phyloP scores from a whole-genome alignment of 2,329 filamentous ascomycete genomes.

The Colletotrichum lini region DNA sequence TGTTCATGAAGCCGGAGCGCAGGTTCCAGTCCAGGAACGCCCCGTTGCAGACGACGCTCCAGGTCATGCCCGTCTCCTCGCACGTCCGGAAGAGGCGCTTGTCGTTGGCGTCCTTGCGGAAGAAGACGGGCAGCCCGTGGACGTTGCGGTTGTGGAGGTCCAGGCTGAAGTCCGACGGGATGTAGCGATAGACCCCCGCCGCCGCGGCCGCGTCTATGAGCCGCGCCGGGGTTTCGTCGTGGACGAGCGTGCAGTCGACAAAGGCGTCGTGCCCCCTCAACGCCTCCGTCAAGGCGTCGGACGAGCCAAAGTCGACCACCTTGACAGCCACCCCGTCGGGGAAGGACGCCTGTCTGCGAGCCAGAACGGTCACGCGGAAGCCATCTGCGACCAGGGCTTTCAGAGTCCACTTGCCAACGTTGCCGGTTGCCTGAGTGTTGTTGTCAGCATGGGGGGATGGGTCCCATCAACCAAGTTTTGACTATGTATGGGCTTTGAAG shows the following conservation, averaged over 20 bases:
- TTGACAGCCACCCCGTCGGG: constrained; percentile 57
- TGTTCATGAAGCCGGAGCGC: constrained; percentile 43
- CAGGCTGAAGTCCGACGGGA: constrained; percentile 71
- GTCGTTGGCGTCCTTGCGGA: constrained; percentile 41
- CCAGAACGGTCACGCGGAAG: constrained; percentile 67
- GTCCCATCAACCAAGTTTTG: no score
- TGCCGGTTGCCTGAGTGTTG: constrained; percentile 48
- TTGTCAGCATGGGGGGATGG: no score
- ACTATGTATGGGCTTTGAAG: background rate
- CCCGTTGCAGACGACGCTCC: constrained; percentile 48
- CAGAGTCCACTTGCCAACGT: constrained; percentile 52
- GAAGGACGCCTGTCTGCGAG: constrained; percentile 53
- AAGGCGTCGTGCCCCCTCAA: constrained; percentile 71
- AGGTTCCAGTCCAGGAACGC: constrained; percentile 50
- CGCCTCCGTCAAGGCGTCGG: constrained; percentile 62
- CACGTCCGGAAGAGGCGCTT: constrained; percentile 23
- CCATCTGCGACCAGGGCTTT: constrained; percentile 48
- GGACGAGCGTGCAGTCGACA: constrained; percentile 53
- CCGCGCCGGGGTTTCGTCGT: constrained; percentile 58
- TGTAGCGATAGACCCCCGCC: constrained; percentile 72
- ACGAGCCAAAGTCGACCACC: constrained; percentile 62
- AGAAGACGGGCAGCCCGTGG: constrained; percentile 42
- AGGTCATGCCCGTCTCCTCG: constrained; percentile 43
- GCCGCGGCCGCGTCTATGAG: constrained; percentile 69
- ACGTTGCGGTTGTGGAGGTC: constrained; percentile 48